Evolutionary conservation across 805 yeast genomes (phyloP), one percentile per base, ranked within the genome.

Genomic region (Sugiyamaella chiloensis): DNA sequence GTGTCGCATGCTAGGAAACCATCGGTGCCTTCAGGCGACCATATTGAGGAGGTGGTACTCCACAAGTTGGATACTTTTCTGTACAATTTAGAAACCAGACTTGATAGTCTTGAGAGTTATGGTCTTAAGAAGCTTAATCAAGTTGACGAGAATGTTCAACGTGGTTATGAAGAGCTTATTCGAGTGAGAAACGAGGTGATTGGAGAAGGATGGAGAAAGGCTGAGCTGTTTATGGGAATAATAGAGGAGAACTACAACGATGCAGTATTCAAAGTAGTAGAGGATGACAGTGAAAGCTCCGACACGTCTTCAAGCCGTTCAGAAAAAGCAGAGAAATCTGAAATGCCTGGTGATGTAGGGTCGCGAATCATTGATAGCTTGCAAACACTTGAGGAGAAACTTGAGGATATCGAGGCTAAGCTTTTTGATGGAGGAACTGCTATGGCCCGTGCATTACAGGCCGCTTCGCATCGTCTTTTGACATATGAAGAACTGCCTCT

Each of bases 401-500:
- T 68, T 35, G 52, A 51, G 17, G 55, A 57, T 31, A 52, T 67
- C 36, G 74, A 70, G 55, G 51, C 50, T 32, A 57, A 57, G 44
- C 60, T 60, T 44, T n/a, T 50, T n/a, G 44, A 39, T 17, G 53
- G 44, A 20, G 37, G 29, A 16, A 32, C 39, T n/a, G 48, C 57
- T 24, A 42, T 54, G 20, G 52, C 52, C 44, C 40, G 30, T 17
- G 63, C 60, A 9, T 47, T 56, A 19, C 52, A 50, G 36, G 65
- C 59, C 6, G 64, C 72, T 17, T 53, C 56, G 27, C 53, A 59
- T 16, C 55, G 83, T 39, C 75, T 81, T 47, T 67, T 91, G 35
- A 88, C 87, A 55, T 87, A 83, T 64, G 87, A 86, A 61, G 95
- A 91, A 64, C 71, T 91, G 36, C 99, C 99, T 1, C 79, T 83